Evolutionary conservation across 495 filamentous ascomycete genomes (phyloP), one percentile per base, ranked within the genome.

Genomic region (Aspergillus leporis): DNA sequence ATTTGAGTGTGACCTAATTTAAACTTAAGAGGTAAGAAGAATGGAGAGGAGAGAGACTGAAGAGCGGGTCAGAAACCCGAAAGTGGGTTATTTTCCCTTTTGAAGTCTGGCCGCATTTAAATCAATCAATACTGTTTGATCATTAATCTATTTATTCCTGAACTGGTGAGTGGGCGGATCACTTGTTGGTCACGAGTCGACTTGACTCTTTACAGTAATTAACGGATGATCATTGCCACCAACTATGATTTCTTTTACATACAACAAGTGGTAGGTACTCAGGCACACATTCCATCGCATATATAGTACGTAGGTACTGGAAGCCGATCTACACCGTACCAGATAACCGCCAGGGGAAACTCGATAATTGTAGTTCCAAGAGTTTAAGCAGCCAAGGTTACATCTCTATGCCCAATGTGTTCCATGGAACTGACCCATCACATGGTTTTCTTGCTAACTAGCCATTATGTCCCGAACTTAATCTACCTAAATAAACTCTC

Each of bases 21-120:
- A 47, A 47, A 47, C 43, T 23, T 47, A 14, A 43, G 40, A 47
- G 43, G 43, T 19, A 23, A 47, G 19, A 47, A 47, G 21, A 47
- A 23, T 47, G 19, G 43, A 23, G 7, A n/a, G 8, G 9, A 23
- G 18, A 23, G 16, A 16, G 38, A 16, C 0, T 2, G 38, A 41
- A 14, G 34, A 36, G 34, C 34, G 34, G 34, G 34, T 36, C 34
- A 14, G 31, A 36, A 36, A 2, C 8, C 34, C 34, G 9, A 36
- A 36, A 36, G 34, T 36, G 34, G 34, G 34, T 14, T 28, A 3
- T 28, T 28, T 28, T 28, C 25, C 25, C 25, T 28, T 28, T 28
- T 28, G 3, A 28, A 6, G 25, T 28, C 25, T 28, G 25, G 25
- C 25, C 25, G 25, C 3, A 28, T 28, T 28, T 28, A 28, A n/a